Evolutionary conservation across 2,329 filamentous ascomycete genomes (phyloP).

Genomic region (Venturia aucupariae): DNA sequence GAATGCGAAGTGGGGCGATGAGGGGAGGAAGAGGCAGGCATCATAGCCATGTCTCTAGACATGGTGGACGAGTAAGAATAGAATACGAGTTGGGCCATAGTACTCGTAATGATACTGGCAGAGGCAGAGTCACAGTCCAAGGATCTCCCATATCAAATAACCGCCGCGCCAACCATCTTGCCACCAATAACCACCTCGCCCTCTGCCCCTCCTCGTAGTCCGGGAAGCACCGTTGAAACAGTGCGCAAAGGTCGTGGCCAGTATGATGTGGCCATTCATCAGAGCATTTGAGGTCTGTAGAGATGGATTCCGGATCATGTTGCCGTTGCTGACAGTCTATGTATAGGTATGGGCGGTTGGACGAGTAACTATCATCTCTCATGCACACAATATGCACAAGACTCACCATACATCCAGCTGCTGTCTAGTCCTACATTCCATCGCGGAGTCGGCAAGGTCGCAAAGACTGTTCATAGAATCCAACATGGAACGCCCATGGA

Average conservation of each 20-base stretch:
- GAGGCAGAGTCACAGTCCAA: not conserved
- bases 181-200: not conserved
- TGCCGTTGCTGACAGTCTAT: constrained; percentile 8
- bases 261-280: constrained; percentile 10
- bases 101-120: not conserved
- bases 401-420: constrained; percentile 21
- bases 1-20: not conserved
- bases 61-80: not conserved
- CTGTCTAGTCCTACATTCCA: constrained; percentile 48
- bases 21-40: not conserved
- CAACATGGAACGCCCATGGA: constrained; percentile 39
- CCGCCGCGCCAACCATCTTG: not conserved
- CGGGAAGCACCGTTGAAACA: not conserved
- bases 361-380: constrained; percentile 22
- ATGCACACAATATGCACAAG: not conserved
- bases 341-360: constrained; percentile 31
- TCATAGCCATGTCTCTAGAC: not conserved
- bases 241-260: not conserved
- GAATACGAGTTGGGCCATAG: not conserved
- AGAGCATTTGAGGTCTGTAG: constrained; percentile 12
- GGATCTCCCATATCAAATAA: not conserved
- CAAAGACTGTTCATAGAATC: constrained; percentile 36
- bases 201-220: not conserved
- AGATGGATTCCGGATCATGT: not conserved
- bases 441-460: constrained; percentile 41